These are phyloP conservation scores for Bertia moriformis DNA, from an alignment of 2,329 filamentous ascomycete genomes.

Conservation along the genomic window DNA sequence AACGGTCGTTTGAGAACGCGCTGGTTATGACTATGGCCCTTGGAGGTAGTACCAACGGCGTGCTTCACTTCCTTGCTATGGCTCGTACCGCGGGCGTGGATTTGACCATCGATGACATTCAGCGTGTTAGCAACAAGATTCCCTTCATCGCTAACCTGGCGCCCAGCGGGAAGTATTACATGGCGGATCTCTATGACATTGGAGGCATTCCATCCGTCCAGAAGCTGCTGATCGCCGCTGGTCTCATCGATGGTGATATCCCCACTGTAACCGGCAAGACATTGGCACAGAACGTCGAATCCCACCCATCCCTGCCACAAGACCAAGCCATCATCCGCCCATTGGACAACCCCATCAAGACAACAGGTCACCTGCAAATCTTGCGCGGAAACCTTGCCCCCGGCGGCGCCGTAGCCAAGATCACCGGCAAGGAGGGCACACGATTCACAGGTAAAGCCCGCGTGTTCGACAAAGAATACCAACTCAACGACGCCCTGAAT, in stretches of 20 bases:
- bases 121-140: slow-evolving; percentile 54
- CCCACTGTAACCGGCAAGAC: slow-evolving; percentile 75
- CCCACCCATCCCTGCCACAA: slow-evolving; percentile 62
- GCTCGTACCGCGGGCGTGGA: slow-evolving; percentile 53
- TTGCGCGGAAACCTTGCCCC: slow-evolving; percentile 78
- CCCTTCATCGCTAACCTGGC: slow-evolving; percentile 60
- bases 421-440: slow-evolving; percentile 86
- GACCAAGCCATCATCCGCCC: slow-evolving; percentile 73
- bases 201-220: slow-evolving; percentile 76
- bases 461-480: slow-evolving; percentile 75
- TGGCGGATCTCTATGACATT: slow-evolving; percentile 76
- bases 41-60: slow-evolving; percentile 57
- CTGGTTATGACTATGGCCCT: slow-evolving; percentile 62
- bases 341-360: slow-evolving; percentile 60
- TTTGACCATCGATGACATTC: slow-evolving; percentile 54
- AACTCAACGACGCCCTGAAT: slow-evolving; percentile 62
- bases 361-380: slow-evolving; percentile 76
- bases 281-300: slow-evolving; percentile 64
- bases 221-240: slow-evolving; percentile 67
- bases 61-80: slow-evolving; percentile 61
- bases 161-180: slow-evolving; percentile 70
- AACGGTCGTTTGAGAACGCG: slow-evolving; percentile 56
- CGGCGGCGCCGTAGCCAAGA: slow-evolving; percentile 82
- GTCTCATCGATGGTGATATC: slow-evolving; percentile 63
- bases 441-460: slow-evolving; percentile 66